phyloP scores from a whole-genome alignment of 441 rosid species.

The Euphorbia schlechtendalii region DNA sequence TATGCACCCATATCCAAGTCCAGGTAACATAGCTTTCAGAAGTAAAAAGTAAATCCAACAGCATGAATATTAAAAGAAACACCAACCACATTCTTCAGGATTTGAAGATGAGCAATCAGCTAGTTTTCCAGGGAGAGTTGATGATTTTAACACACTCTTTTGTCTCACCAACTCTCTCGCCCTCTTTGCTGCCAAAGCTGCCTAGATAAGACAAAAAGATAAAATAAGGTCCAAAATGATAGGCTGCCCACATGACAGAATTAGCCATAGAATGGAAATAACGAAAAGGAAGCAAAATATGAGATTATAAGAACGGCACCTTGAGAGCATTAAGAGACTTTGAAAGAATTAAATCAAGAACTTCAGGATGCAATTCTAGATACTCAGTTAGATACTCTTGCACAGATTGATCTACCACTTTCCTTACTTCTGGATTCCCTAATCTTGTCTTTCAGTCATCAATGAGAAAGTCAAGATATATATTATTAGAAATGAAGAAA shows the following conservation, averaged over 20 bases:
- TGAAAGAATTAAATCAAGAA: constrained; percentile 80
- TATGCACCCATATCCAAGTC: too few species aligned
- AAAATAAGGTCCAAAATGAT: not conserved
- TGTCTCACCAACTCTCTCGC: constrained; percentile 90
- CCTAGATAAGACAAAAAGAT: constrained; percentile 39
- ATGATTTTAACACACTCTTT: constrained; percentile 77
- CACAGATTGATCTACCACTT: constrained; percentile 83
- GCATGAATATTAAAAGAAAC: not conserved
- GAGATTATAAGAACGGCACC: constrained; percentile 33
- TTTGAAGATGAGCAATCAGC: constrained; percentile 85
- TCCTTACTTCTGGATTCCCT: constrained; percentile 98
- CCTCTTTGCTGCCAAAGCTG: constrained; percentile 94
- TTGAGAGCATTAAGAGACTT: constrained; percentile 92
- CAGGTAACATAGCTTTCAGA: too few species aligned
- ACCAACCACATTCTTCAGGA: constrained; percentile 81
- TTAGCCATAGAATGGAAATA: constrained; percentile 1
- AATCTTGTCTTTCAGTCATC: constrained; percentile 68
- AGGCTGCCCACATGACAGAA: constrained; percentile 2
- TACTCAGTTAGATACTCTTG: constrained; percentile 93
- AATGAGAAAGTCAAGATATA: constrained; percentile 17
- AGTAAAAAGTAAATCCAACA: too few species aligned
- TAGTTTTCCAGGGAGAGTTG: constrained; percentile 93
- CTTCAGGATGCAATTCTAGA: constrained; percentile 96
- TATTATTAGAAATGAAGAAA: constrained; percentile 6
- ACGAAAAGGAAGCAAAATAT: not conserved